These are phyloP conservation scores for Pluteus cervinus DNA, from an alignment of 768 basidiomycete genomes.

Conservation along the genomic window DNA sequence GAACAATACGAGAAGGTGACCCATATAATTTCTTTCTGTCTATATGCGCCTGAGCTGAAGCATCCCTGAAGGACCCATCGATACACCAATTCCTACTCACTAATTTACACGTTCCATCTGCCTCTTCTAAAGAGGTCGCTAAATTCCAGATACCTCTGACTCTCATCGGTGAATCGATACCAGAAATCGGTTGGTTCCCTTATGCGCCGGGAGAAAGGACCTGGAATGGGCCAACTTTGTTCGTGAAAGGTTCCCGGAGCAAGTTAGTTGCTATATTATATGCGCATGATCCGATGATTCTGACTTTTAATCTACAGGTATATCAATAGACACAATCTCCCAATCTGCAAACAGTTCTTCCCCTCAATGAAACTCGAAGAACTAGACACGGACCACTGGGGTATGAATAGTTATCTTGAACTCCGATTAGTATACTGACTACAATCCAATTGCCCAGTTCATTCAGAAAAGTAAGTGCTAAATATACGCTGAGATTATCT, in stretches of 20 bases:
- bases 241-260: conserved; percentile 78
- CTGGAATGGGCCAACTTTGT: conserved; percentile 59
- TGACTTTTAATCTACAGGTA: conserved; percentile 36
- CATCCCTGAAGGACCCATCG: conserved; percentile 48
- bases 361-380: conserved; percentile 57
- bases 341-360: conserved; percentile 62
- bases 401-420: conserved; percentile 30
- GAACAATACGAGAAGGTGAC: conserved; percentile 54
- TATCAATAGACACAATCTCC: conserved; percentile 67
- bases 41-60: background rate
- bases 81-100: conserved; percentile 84
- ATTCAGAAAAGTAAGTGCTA: conserved; percentile 81
- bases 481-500: too few relatives aligned
- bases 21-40: background rate
- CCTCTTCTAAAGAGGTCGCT: conserved; percentile 25
- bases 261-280: conserved; percentile 33
- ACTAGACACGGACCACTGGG: conserved; percentile 85
- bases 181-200: conserved; percentile 74
- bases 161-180: conserved; percentile 55
- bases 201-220: conserved; percentile 48
- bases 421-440: background rate
- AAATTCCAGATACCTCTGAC: conserved; percentile 72
- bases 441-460: conserved; percentile 48
- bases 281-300: background rate
- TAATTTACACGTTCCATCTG: conserved; percentile 49